Base-by-base conservation (phyloP, 345 rosid genomes). In the Leavenworthia alabamica region DNA sequence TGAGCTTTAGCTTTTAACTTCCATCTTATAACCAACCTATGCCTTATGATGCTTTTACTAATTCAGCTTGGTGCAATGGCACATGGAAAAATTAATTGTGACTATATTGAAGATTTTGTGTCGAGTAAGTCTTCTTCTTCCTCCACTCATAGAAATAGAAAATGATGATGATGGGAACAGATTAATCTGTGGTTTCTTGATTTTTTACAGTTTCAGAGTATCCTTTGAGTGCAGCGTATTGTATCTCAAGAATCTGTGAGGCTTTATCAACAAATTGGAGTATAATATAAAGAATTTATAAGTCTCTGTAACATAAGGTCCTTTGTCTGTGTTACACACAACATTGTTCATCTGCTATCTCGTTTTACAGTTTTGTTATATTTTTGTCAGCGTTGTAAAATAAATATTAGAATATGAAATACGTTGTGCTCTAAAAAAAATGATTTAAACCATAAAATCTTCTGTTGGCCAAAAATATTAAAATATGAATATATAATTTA, bases 21-120 rank as follows among this genome's bases (percentile, higher is more conserved):
- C 14, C 36, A 8, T n/a, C n/a, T n/a, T 29, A 15, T 43, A 14
- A 11, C 11, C 33, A 63, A 29, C 19, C 0, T 12, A 31, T 41
- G 2, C 32, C 40, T 54, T 36, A 9, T 29, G n/a, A n/a, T 22
- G 31, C 13, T 13, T 42, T 19, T 12, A 23, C 36, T 31, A 28
- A 44, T 62, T 52, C 79, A 86, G 94, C 81, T 86, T 62, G 95
- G 98, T 53, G 90, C 96, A 3, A 86, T 92, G 98, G 80, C 97
- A 10, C 97, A 92, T 19, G 97, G 97, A 37, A 88, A 83, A 63
- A 80, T 88, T 28, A 73, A 78, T 1, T 64, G 72, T 0, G 86
- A 85, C 10, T 85, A 88, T 39, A 71, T 79, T 0, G 89, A 88
- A 17, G 89, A 88, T 67, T 73, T 73, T 55, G 74, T 88, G 45